These are phyloP conservation scores for Citrus maxima DNA, from an alignment of 345 rosid genomes.

Conservation along the genomic window DNA sequence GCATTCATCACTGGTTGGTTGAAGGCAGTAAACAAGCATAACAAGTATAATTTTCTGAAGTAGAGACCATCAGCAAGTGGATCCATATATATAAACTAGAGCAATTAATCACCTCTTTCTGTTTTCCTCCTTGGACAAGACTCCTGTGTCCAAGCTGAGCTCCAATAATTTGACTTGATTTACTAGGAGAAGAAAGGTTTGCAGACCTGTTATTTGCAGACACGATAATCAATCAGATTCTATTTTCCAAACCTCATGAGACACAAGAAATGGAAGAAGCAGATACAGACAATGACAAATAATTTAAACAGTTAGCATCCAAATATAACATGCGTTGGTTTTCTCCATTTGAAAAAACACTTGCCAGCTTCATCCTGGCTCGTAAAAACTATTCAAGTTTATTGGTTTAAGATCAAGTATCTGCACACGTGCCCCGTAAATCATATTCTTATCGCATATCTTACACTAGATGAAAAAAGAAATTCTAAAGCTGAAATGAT, in stretches of 20 bases:
- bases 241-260: neutral
- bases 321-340: neutral
- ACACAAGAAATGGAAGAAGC: neutral
- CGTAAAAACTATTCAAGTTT: neutral
- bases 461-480: neutral
- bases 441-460: neutral
- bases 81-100: neutral
- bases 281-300: neutral
- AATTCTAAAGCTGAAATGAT: neutral
- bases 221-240: constrained; percentile 4
- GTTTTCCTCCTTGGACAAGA: neutral
- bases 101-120: constrained; percentile 12
- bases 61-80: neutral
- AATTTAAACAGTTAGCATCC: neutral
- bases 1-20: too few species aligned
- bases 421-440: neutral
- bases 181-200: neutral
- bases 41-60: neutral
- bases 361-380: neutral
- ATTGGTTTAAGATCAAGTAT: neutral
- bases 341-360: neutral
- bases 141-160: neutral
- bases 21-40: too few species aligned
- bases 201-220: constrained; percentile 12
- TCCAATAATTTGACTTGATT: neutral